phyloP scores from a whole-genome alignment of 2,329 filamentous ascomycete species.

The Lachnum nothofagi region DNA sequence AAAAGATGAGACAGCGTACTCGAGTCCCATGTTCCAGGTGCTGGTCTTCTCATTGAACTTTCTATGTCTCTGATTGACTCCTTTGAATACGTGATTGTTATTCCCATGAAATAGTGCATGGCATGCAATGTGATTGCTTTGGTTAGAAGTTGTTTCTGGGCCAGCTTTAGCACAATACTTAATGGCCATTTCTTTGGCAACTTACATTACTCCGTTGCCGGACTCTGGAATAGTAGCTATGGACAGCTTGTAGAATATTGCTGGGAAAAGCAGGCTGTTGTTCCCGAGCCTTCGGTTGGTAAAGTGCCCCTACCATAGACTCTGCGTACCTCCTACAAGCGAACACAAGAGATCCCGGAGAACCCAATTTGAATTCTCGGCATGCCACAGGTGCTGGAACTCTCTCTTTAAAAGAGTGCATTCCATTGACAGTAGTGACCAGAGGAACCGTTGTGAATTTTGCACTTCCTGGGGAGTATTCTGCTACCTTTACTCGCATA shows the following conservation, averaged over 20 bases:
- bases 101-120: constrained; percentile 7
- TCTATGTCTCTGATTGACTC: not conserved
- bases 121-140: constrained; percentile 9
- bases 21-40: not conserved
- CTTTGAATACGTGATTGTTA: constrained; percentile 5
- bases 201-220: not conserved
- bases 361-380: not conserved
- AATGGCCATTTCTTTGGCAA: not conserved
- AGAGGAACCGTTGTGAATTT: not conserved
- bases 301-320: not conserved
- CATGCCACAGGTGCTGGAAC: constrained; percentile 3
- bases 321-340: constrained; percentile 2
- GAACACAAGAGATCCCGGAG: not conserved
- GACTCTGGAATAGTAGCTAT: not conserved
- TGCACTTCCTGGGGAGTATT: constrained; percentile 2
- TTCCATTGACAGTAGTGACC: not conserved
- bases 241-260: not conserved
- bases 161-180: not conserved
- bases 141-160: constrained; percentile 4
- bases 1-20: constrained; percentile 6
- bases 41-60: not conserved
- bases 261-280: not conserved
- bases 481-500: constrained; percentile 3
- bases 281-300: not conserved
- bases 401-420: not conserved